Base-by-base conservation (phyloP, 176 grass and related monocot species). In the Zoysia japonica region DNA sequence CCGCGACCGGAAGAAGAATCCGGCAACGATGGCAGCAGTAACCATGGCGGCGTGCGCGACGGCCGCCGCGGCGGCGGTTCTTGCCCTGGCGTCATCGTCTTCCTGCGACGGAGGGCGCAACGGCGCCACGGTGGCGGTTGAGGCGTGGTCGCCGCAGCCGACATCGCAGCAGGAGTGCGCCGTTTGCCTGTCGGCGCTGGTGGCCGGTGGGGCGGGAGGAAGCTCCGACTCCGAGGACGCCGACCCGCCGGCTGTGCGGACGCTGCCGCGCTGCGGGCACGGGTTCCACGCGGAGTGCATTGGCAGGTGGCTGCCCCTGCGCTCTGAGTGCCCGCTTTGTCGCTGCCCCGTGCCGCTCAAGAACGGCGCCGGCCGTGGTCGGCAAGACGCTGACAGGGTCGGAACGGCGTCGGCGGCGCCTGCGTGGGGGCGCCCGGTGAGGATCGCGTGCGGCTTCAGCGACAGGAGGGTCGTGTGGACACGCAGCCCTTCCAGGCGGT, bases 391-490 rank as follows among this genome's bases (percentile, higher is more conserved):
- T 9, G 19, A 12, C 28, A 28, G 15, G 72, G 13, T 37, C 7
- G 13, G 28, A 28, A 28, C 28, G 28, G 28, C 66, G 3, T 62
- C 16, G 39, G 5, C 20, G 5, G 4, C 43, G 52, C 68, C 68
- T 43, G 14, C 81, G 12, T 88, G 71, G 87, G 78, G 81, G 70
- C 70, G 64, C 65, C 64, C 86, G 39, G 62, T 54, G 12, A 68
- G 64, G 76, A 84, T 88, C 3, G 47, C 76, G n/a, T 88, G 87
- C 76, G 60, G 55, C 16, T 88, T 88, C 81, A 81, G 87, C 19
- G 81, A 84, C 54, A 77, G 87, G 56, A 84, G 81, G 71, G 81
- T 88, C 6, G 56, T 88, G 56, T 88, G 87, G 87, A 80, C 81
- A 17, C 81, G 81, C 36, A 88, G 87, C 82, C 87, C 87, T 41